Evolutionary conservation across 345 rosid genomes (phyloP).

Genomic region (Xanthoceras sorbifolium): DNA sequence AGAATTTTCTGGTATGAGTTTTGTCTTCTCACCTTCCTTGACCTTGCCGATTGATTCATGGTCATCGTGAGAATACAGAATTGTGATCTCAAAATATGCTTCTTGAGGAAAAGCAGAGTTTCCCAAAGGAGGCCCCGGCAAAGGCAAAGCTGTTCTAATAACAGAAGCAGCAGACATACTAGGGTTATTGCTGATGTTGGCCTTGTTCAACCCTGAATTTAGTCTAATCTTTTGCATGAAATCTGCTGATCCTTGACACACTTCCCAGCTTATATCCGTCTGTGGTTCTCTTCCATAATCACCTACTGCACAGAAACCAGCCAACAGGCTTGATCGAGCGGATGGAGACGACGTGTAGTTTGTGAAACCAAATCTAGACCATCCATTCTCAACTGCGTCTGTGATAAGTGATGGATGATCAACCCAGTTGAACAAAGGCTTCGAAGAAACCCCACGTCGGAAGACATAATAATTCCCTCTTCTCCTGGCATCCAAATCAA

Average conservation of each 20-base stretch:
- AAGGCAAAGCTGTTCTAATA: conserved; percentile 71
- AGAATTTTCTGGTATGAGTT: conserved; percentile 52
- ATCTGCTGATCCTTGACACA: conserved; percentile 71
- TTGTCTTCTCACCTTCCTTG: conserved; percentile 65
- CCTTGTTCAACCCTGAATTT: conserved; percentile 47
- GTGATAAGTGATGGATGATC: conserved; percentile 73
- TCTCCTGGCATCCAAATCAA: conserved; percentile 50
- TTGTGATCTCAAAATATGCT: conserved; percentile 86
- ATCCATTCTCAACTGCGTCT: conserved; percentile 83
- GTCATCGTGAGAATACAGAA: conserved; percentile 37
- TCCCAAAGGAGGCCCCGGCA: conserved; percentile 87
- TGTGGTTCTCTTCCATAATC: conserved; percentile 43
- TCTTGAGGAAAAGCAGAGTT: conserved; percentile 85
- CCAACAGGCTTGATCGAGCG: conserved; percentile 38
- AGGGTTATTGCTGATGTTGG: neutral
- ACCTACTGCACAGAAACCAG: conserved; percentile 55
- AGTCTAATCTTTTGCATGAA: conserved; percentile 77
- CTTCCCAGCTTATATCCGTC: conserved; percentile 80
- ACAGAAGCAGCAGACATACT: conserved; percentile 49
- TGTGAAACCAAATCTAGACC: conserved; percentile 81
- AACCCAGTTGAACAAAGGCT: conserved; percentile 65
- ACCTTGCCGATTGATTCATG: conserved; percentile 21
- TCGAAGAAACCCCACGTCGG: conserved; percentile 43
- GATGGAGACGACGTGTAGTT: conserved; percentile 44
- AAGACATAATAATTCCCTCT: conserved; percentile 50